These are phyloP conservation scores for Falciphora oryzae DNA, from an alignment of 2,329 filamentous ascomycete species.

Conservation along the genomic window DNA sequence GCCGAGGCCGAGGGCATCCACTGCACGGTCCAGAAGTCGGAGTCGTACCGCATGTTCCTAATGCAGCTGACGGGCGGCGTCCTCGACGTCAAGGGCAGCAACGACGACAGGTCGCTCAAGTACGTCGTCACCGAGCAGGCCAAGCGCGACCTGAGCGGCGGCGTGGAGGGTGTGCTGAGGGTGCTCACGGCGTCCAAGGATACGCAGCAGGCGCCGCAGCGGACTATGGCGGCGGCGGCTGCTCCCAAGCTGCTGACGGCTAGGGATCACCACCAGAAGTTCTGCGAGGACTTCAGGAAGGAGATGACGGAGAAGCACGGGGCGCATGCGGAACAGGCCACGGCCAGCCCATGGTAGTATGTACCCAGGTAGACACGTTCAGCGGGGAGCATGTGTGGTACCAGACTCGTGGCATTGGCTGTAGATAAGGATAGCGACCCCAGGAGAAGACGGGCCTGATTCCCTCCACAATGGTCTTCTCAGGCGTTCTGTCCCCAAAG, in stretches of 20 bases:
- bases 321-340: not conserved
- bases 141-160: not conserved
- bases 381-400: not conserved
- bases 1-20: slow-evolving; percentile 36
- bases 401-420: too few relatives aligned
- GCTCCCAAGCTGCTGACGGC: not conserved
- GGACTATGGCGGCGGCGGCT: not conserved
- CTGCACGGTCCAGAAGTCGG: slow-evolving; percentile 37
- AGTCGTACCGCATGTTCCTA: slow-evolving; percentile 33
- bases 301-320: not conserved
- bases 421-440: too few relatives aligned
- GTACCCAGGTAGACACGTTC: not conserved
- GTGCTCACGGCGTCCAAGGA: not conserved
- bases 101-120: slow-evolving; percentile 28
- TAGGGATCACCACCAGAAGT: not conserved
- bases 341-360: not conserved
- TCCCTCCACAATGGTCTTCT: too few relatives aligned
- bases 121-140: slow-evolving; percentile 23
- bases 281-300: not conserved
- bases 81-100: slow-evolving; percentile 27
- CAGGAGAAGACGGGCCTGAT: too few relatives aligned
- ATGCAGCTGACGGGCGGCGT: slow-evolving; percentile 34
- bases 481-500: too few relatives aligned
- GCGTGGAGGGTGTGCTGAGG: not conserved
- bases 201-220: not conserved